Base-by-base conservation (phyloP, 1,284 basidiomycete genomes). In the Leccinum griseonigrum region DNA sequence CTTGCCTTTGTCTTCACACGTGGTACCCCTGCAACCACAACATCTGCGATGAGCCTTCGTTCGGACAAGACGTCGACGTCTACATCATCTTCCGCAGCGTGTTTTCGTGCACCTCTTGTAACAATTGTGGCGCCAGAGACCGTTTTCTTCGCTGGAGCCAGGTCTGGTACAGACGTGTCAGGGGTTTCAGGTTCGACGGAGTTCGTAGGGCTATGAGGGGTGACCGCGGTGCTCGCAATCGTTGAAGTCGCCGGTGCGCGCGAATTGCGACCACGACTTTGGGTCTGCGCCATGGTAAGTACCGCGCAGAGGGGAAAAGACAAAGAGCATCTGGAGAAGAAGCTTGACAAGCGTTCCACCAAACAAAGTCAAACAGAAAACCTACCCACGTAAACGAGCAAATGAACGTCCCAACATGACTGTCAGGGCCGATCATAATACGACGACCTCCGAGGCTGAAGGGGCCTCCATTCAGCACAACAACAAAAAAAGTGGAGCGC, bases 351-450 rank as follows among this genome's bases (percentile, higher is more conserved):
- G 22, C 22, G 22, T 26, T 26, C 22, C 22, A 26, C 22, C 22
- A 26, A 29, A 29, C 4, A 29, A 29, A 29, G 8, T 29, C 29
- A 29, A 29, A 29, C 5, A 29, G 29, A 29, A 29, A 6, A 29
- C 5, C 29, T 29, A 29, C 29, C 29, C 29, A 93, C 28, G 90
- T 91, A 66, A 85, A 85, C 11, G 78, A 82, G 74, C 91, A 91
- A 67, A 91, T 88, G 71, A 89, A 91, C 1, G 88, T 85, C 60
- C 91, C 80, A 74, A 93, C 93, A 76, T 92, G 90, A 28, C 89
- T 26, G 22, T 26, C 81, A 53, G 22, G 85, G 83, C 58, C 86
- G 83, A 69, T 91, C 87, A 56, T 90, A 83, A 69, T 91, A 93
- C 0, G 91, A 91, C 18, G 93, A 78, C 40, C 91, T 79, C 86